These are phyloP conservation scores for Zygosaccharomyces pseudobailii DNA, from an alignment of 1,139 yeast species.

Conservation along the genomic window DNA sequence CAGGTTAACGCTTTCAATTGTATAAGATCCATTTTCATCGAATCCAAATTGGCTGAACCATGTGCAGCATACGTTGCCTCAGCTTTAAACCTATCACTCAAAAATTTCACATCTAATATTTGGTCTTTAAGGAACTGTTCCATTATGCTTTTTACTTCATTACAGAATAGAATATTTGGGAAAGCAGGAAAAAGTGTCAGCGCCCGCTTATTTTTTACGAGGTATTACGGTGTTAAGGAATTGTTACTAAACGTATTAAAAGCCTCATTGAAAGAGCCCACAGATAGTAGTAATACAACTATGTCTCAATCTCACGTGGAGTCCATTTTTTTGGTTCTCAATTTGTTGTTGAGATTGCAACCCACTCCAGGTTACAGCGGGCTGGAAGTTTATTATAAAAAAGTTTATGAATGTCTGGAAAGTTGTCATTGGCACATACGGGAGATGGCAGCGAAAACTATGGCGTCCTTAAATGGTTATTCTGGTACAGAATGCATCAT, in stretches of 20 bases:
- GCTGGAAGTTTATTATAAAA: conserved; percentile 45
- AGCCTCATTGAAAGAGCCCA: conserved; percentile 34
- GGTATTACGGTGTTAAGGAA: conserved; percentile 49
- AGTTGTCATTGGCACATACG: conserved; percentile 74
- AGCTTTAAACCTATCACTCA: conserved; percentile 57
- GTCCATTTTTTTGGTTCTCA: conserved; percentile 67
- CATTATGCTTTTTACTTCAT: conserved; percentile 82
- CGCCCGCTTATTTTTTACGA: conserved; percentile 64
- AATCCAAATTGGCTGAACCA: conserved; percentile 53
- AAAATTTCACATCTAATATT: conserved; percentile 55
- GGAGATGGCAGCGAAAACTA: conserved; percentile 74
- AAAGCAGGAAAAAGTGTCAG: conserved; percentile 45
- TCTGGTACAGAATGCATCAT: conserved; percentile 27
- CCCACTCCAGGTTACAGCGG: conserved; percentile 52
- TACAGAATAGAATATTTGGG: conserved; percentile 77
- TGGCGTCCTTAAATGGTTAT: conserved; percentile 47
- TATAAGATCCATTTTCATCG: conserved; percentile 66
- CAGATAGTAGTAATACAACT: conserved; percentile 4
- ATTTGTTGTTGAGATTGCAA: conserved; percentile 64
- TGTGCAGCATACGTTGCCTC: conserved; percentile 51
- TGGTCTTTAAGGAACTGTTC: conserved; percentile 94
- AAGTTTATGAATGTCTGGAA: conserved; percentile 45
- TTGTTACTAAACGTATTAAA: conserved; percentile 45
- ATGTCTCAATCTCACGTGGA: conserved; percentile 38
- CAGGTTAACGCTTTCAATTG: conserved; percentile 94